phyloP scores from a whole-genome alignment of 2,329 filamentous ascomycete species.

The Zelopaecilomyces penicillatus region DNA sequence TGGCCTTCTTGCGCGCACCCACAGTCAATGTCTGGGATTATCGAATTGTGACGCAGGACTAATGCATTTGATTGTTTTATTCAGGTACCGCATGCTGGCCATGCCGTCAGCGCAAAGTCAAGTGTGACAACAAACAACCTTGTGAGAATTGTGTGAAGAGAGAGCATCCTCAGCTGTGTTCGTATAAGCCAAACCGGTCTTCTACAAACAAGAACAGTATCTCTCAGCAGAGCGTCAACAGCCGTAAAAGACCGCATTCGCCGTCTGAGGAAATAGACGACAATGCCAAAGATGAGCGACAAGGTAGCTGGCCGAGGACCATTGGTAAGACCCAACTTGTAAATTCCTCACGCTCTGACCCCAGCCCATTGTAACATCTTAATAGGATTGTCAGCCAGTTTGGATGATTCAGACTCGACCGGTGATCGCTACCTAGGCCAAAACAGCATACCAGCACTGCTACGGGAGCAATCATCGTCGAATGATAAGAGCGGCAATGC shows the following conservation, averaged over 20 bases:
- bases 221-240: slow-evolving; percentile 15
- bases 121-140: slow-evolving; percentile 60
- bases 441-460: slow-evolving; percentile 58
- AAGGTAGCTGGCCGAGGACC: slow-evolving; percentile 34
- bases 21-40: not conserved
- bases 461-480: slow-evolving; percentile 51
- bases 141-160: slow-evolving; percentile 62
- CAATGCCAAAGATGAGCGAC: slow-evolving; percentile 26
- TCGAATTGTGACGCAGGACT: not conserved
- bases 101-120: slow-evolving; percentile 59
- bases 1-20: not conserved
- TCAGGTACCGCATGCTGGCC: slow-evolving; percentile 58
- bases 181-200: slow-evolving; percentile 54
- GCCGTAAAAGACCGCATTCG: slow-evolving; percentile 27
- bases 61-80: not conserved
- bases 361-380: slow-evolving; percentile 3
- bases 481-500: slow-evolving; percentile 43
- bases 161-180: slow-evolving; percentile 56
- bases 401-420: slow-evolving; percentile 42
- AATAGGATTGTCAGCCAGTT: slow-evolving; percentile 26
- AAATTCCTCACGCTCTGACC: not conserved
- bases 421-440: slow-evolving; percentile 55
- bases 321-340: slow-evolving; percentile 24
- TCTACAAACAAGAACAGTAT: slow-evolving; percentile 28
- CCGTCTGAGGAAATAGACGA: slow-evolving; percentile 24